Base-by-base conservation (phyloP, 2,329 filamentous ascomycete species). In the Ceratocystis cacaofunesta region DNA sequence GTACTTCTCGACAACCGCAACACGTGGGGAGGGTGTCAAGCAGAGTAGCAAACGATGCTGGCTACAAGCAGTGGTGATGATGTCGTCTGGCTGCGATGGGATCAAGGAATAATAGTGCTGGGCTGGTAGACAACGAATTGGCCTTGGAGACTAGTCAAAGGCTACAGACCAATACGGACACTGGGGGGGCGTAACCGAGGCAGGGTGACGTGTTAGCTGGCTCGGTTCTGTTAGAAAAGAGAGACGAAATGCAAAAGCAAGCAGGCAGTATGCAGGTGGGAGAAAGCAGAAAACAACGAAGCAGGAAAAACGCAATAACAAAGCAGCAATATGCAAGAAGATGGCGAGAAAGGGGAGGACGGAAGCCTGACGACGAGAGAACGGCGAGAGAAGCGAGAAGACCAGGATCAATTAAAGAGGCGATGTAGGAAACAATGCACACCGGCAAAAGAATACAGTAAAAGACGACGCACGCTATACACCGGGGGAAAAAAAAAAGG, bases 121-220 rank as follows among this genome's bases (percentile, higher is more conserved):
- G 61, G n/a, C 17, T 52, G n/a, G 48, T 25, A 52, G 48, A 30
- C 55, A 17, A 3, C 55, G 55, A 58, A 15, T 52, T 52, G 48
- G 48, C 10, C 19, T 52, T 5, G 19, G 19, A 52, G 48, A 52
- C 19, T 15, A 52, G 48, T 7, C 48, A 25, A 52, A 28, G 22
- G 19, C 8, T 52, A 43, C 32, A 58, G 60, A 60, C 61, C 19
- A 65, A 44, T 61, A 65, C 62, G 60, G 63, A 50, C 52, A 64
- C 61, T 55, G 62, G 48, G 52, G 19, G 41, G 52, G 22, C 63
- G 52, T 63, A 67, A 25, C 50, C 66, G 66, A 67, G 63, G 63
- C 50, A 63, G 30, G 66, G 63, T 67, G 66, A 67, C 66, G 66
- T 67, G 66, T 67, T 67, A 66, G 66, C 55, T 58, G 60, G 28